Base-by-base conservation (phyloP, 345 rosid species). In the Hypericum perforatum region DNA sequence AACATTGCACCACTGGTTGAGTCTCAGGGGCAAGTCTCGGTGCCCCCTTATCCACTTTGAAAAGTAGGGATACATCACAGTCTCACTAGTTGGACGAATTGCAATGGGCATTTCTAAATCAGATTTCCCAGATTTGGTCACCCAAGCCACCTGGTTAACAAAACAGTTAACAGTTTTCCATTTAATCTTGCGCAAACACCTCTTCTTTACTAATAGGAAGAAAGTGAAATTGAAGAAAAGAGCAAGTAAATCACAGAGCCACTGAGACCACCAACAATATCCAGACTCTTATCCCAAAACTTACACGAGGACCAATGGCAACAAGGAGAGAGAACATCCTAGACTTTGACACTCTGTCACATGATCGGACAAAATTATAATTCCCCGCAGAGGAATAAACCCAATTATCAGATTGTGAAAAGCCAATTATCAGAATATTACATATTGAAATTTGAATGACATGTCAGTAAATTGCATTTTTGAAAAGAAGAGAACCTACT, bases 1-100 rank as follows among this genome's bases (percentile, higher is more conserved):
- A 64, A 92, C 98, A 76, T 92, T 92, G 78, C 98, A 92, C 98
- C 98, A 92, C 59, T 92, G 98, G 53, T 92, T 92, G 58, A 83
- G 95, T 73, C 71, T 88, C 78, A 92, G 64, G 58, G 98, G 98
- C 71, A 92, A 73, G 70, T 92, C 98, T 38, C 97, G 86, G 66
- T 88, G 98, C 7, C 98, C 94, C 67, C 98, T 81, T 42, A 92
- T 85, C 98, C 98, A 92, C 75, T 92, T 92, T 56, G 97, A 82
- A 68, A 71, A 92, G 77, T 76, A 92, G 38, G 98, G 98, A 70
- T 88, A 83, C 98, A 92, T 92, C 45, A 85, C 98, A 6, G 97
- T 92, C 79, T 92, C 98, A 70, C 97, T 92, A 40, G 98, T 92
- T 45, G 98, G 98, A 42, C 97, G 94, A 63, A 92, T 83, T 0